Conservation (phyloP, 106 monocot genomes). For the Agapanthus africanus region DNA sequence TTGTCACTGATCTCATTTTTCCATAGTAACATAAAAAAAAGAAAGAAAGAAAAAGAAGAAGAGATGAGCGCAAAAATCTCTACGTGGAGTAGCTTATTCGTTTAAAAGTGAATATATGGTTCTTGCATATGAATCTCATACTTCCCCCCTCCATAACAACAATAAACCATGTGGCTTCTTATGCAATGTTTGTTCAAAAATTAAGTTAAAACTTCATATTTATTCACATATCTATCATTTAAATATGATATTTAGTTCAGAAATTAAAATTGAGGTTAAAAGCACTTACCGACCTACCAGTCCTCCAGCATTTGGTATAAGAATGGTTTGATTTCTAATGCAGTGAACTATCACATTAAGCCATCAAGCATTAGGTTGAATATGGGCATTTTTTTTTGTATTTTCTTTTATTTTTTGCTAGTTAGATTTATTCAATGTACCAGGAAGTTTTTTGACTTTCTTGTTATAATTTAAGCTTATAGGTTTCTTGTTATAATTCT, state of each 20-base stretch:
- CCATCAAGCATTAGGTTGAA: background rate
- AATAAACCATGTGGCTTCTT: too few species aligned
- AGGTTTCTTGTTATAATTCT: conserved; percentile 1
- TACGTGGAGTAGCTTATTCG: too few species aligned
- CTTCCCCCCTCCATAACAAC: too few species aligned
- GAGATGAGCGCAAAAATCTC: too few species aligned
- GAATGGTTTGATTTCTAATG: too few species aligned
- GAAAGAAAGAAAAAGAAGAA: too few species aligned
- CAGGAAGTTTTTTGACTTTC: too few species aligned
- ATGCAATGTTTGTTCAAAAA: background rate
- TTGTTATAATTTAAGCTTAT: background rate
- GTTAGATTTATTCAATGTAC: background rate
- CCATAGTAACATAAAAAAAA: too few species aligned
- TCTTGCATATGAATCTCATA: too few species aligned
- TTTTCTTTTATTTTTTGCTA: background rate
- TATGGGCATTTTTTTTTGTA: background rate
- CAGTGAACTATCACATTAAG: background rate
- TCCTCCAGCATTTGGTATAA: too few species aligned
- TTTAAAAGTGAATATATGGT: too few species aligned
- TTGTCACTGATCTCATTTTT: too few species aligned
- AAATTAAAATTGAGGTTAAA: background rate
- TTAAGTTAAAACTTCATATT: background rate
- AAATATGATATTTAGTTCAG: background rate
- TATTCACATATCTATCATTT: background rate
- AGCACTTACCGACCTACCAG: background rate